Base-by-base conservation (phyloP, 306 rosid genomes). In the Malus domestica region DNA sequence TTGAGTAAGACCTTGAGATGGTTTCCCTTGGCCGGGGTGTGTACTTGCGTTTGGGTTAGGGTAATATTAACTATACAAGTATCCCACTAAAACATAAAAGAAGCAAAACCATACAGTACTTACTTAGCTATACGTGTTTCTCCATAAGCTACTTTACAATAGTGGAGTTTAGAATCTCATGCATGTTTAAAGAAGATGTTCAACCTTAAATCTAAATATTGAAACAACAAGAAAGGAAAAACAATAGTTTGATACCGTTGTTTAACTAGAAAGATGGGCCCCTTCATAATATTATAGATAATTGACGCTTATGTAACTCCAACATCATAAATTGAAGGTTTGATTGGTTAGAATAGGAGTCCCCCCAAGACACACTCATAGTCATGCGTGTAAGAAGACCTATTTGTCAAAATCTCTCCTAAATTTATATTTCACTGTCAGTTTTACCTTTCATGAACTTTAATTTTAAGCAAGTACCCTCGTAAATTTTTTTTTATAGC, bases 291-390 rank as follows among this genome's bases (percentile, higher is more conserved):
- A 52, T 57, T 57, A 3, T 57, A 57, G 10, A n/a, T n/a, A n/a
- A 9, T 35, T 45, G 51, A 35, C 23, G 32, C 18, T 23, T 60
- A 11, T n/a, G 18, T 22, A 32, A 63, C 68, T 19, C 19, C 11
- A 63, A 30, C 8, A 14, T 60, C 42, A 42, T 33, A 16, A 14
- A 29, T 23, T 29, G 10, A 22, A 14, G 67, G 19, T 72, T 58
- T 25, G 55, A 72, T 72, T 59, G 76, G 76, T 23, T 8, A 72
- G 68, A 72, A 59, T 9, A 42, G 46, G 40, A 38, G 55, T 19
- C 35, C 35, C 67, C 23, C 25, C 23, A 57, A 72, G 58, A 72
- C 76, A 72, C 67, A 72, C 62, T 72, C 76, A 72, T 72, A 38
- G n/a, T 55, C 49, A 22, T 58, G 12, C 63, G 66, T 25, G 66